These are phyloP conservation scores for Neopestalotiopsis sp. DNA, from an alignment of 2,329 filamentous ascomycete genomes.

Conservation along the genomic window DNA sequence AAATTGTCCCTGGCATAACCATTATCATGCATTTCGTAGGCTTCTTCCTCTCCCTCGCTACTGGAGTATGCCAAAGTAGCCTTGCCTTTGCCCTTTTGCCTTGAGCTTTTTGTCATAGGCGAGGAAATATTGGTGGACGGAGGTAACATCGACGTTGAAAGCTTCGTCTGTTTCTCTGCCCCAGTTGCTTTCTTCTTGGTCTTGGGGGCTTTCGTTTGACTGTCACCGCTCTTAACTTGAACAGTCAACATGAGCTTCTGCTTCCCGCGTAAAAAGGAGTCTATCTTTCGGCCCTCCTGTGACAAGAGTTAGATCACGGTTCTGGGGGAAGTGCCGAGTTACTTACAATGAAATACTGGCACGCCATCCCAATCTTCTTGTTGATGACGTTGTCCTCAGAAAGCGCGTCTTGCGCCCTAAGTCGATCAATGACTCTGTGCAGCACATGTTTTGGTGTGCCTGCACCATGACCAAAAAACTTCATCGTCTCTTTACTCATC, in stretches of 20 bases:
- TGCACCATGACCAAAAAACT: conserved; percentile 72
- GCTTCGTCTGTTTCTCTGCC: conserved; percentile 41
- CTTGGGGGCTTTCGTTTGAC: conserved; percentile 35
- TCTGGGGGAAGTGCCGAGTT: neutral
- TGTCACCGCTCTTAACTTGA: conserved; percentile 41
- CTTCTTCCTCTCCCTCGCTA: conserved; percentile 44
- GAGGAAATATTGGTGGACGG: conserved; percentile 60
- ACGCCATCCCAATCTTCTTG: conserved; percentile 67
- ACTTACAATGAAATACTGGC: conserved; percentile 74
- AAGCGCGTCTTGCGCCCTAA: conserved; percentile 77
- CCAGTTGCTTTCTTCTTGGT: conserved; percentile 40
- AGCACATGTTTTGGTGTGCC: conserved; percentile 76
- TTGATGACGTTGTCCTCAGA: conserved; percentile 73
- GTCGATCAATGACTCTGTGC: conserved; percentile 80
- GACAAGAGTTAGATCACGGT: neutral
- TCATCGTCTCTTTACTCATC: conserved; percentile 52
- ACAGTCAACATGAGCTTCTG: conserved; percentile 50
- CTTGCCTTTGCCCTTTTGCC: conserved; percentile 42
- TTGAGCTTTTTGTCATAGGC: conserved; percentile 44
- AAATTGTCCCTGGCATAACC: conserved; percentile 52
- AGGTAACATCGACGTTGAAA: conserved; percentile 29
- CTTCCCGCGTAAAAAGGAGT: conserved; percentile 49
- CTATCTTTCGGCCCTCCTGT: conserved; percentile 47
- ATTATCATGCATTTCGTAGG: conserved; percentile 38
- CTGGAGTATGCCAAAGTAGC: conserved; percentile 39